phyloP scores from a whole-genome alignment of 495 filamentous ascomycete genomes.

The Monascus purpureus region DNA sequence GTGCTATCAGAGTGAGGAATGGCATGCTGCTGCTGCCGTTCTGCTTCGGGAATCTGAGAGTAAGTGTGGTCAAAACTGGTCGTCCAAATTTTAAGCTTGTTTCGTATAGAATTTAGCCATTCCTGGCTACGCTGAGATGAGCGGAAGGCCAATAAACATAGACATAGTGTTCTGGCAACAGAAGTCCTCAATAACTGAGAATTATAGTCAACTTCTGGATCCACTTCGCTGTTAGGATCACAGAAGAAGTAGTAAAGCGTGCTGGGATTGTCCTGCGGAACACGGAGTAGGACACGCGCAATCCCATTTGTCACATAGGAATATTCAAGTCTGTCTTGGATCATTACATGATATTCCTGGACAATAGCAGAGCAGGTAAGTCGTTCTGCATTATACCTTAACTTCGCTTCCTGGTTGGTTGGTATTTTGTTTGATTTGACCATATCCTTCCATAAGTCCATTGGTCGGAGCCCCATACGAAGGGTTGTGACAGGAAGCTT shows the following conservation, averaged over 20 bases:
- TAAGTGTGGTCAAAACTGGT: constrained; percentile 6
- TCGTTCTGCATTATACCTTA: constrained; percentile 11
- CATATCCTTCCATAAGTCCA: constrained; percentile 8
- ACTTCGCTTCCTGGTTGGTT: constrained; percentile 6
- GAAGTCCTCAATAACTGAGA: constrained; percentile 1
- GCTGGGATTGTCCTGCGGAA: constrained; percentile 17
- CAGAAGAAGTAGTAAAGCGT: constrained; percentile 24
- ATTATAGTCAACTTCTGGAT: background rate
- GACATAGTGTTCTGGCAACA: constrained; percentile 7
- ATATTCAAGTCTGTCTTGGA: constrained; percentile 15
- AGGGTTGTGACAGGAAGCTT: too few species aligned
- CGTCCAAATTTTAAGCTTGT: constrained; percentile 8
- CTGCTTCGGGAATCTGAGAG: constrained; percentile 6
- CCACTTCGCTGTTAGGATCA: constrained; percentile 10
- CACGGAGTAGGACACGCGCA: constrained; percentile 14
- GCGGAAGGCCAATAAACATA: constrained; percentile 11
- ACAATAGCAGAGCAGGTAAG: constrained; percentile 8
- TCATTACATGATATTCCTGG: constrained; percentile 17
- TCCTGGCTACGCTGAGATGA: constrained; percentile 8
- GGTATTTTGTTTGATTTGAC: constrained; percentile 9
- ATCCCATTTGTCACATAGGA: constrained; percentile 19
- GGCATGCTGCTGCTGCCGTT: constrained; percentile 4
- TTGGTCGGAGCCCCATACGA: too few species aligned
- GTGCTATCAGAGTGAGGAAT: constrained; percentile 6
- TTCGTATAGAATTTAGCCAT: constrained; percentile 12